Evolutionary conservation across 2,329 filamentous ascomycete species (phyloP).

Genomic region (Pseudofabraea citricarpa): DNA sequence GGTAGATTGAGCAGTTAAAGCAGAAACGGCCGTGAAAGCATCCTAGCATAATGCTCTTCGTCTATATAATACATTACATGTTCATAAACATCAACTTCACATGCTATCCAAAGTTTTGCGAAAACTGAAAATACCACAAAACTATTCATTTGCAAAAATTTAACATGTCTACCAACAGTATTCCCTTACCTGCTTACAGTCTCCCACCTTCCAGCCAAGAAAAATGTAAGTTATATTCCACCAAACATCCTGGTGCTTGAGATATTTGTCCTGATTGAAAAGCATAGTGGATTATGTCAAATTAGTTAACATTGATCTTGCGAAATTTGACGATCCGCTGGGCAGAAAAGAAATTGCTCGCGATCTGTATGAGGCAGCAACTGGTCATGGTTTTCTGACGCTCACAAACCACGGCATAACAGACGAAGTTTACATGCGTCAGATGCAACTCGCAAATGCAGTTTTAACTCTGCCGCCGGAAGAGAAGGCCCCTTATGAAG

Average conservation of each 20-base stretch:
- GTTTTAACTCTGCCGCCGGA: slow-evolving; percentile 23
- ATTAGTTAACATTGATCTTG: slow-evolving; percentile 23
- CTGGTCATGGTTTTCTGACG: slow-evolving; percentile 23
- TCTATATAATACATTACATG: slow-evolving; percentile 1
- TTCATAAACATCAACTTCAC: neutral
- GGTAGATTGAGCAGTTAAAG: neutral
- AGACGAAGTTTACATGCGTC: slow-evolving; percentile 20
- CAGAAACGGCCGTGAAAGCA: neutral
- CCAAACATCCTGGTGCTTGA: neutral
- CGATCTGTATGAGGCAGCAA: slow-evolving; percentile 25
- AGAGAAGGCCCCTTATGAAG: slow-evolving; percentile 25
- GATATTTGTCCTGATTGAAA: neutral
- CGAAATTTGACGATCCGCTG: slow-evolving; percentile 23
- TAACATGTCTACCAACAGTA: neutral
- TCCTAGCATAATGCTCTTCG: neutral
- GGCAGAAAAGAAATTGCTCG: slow-evolving; percentile 23
- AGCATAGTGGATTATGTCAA: slow-evolving; percentile 21
- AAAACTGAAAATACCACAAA: neutral
- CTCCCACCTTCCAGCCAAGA: neutral
- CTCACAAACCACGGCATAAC: slow-evolving; percentile 25
- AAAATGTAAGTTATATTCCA: slow-evolving; percentile 2
- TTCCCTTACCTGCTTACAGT: neutral
- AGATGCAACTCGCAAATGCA: slow-evolving; percentile 24
- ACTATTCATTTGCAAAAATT: neutral
- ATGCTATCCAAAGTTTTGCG: neutral